Conservation (phyloP, 495 filamentous ascomycete genomes). For the Penicillium salamii region DNA sequence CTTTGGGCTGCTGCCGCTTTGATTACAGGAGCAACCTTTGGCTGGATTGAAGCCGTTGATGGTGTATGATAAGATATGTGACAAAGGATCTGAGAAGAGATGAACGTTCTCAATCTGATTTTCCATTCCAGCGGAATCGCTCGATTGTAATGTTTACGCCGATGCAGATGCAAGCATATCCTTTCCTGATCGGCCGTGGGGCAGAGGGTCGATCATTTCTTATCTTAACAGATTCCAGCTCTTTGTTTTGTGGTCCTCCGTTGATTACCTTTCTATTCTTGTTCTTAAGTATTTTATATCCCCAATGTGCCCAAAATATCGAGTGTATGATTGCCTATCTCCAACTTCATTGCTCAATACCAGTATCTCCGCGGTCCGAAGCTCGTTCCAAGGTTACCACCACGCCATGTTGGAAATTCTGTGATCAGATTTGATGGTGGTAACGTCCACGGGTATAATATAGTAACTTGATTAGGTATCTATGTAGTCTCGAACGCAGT, state of each 20-base stretch:
- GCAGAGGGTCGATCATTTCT: background rate
- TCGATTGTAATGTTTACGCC: background rate
- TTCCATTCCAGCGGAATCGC: background rate
- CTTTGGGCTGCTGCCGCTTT: constrained; percentile 65
- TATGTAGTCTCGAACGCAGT: background rate
- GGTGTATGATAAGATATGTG: constrained; percentile 27
- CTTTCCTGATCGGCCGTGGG: constrained; percentile 1
- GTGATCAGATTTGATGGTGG: too few relatives aligned
- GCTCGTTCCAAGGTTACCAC: too few relatives aligned
- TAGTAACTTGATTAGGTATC: background rate
- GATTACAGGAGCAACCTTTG: constrained; percentile 56
- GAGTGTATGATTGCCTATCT: background rate
- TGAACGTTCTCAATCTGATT: background rate
- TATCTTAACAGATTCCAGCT: background rate
- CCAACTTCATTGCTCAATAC: background rate
- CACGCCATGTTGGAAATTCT: too few relatives aligned
- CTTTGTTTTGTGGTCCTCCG: background rate
- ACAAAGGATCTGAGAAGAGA: background rate
- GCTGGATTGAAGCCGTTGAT: constrained; percentile 56
- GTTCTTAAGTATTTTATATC: background rate
- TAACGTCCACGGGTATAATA: too few relatives aligned
- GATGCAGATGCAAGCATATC: background rate
- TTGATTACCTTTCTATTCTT: background rate
- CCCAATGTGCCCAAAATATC: background rate
- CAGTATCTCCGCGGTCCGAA: too few relatives aligned